Evolutionary conservation across 345 rosid genomes (phyloP), one percentile per base, ranked within the genome.

Genomic region (Pugionium cornutum): DNA sequence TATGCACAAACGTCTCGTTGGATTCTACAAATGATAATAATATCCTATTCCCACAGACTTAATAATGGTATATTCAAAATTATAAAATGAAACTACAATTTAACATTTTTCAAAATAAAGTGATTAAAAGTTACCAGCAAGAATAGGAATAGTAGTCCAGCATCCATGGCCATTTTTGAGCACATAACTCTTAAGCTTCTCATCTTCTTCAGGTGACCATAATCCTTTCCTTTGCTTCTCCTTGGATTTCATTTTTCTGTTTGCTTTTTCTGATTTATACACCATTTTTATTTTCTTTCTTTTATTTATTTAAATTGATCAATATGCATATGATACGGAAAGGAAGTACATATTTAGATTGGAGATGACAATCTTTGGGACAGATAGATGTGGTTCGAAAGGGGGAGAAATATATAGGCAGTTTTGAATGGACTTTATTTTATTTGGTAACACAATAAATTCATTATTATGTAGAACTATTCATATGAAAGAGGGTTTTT

Each of bases 131-230:
- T 70, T 45, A 92, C 99, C 99, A 49, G 97, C 87, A 70, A 86
- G 81, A 49, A 83, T 30, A 73, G 99, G 88, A 72, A 89, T 81
- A n/a, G 85, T 78, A 83, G 79, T 88, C 99, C 99, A 92, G 70
- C 92, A 89, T 34, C 85, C 80, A 74, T 85, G 94, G 72, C 98
- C 98, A 61, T 88, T 75, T 35, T 78, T 77, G 56, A 83, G 76
- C 67, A 92, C 70, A 62, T 89, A 66, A 75, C 65, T 80, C 62
- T 80, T 79, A 41, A 92, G 97, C 77, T 77, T 81, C 27, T 80
- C 87, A 74, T 92, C 98, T 80, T 92, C 97, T 67, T 92, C 98
- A 2, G 98, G 98, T 33, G 98, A 92, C 98, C 98, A 92, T 10
- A 92, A 64, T 42, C 98, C 98, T 52, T 89, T 92, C 79, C 83